Conservation (phyloP, 108 stramenopile genomes). For the Nitzschia sp. region DNA sequence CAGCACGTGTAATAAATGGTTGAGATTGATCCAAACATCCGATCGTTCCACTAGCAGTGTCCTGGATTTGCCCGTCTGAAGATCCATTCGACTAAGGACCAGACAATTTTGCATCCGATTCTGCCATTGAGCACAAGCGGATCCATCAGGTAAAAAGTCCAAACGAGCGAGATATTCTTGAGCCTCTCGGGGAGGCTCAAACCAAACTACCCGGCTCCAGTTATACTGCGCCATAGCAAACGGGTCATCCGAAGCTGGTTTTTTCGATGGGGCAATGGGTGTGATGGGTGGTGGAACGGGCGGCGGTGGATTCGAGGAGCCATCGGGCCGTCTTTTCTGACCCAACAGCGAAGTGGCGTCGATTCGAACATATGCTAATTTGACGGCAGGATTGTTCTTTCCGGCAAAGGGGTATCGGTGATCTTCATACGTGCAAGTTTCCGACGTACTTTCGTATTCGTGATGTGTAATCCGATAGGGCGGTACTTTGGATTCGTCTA, state of each 20-base stretch:
- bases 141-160: slow-evolving; percentile 81
- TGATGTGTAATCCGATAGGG: slow-evolving; percentile 85
- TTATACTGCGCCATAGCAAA: slow-evolving; percentile 29
- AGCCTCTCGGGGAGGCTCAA: slow-evolving; percentile 55
- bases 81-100: slow-evolving; percentile 57
- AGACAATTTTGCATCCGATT: slow-evolving; percentile 81
- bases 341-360: slow-evolving; percentile 27
- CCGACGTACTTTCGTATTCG: slow-evolving; percentile 39
- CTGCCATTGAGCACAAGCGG: slow-evolving; percentile 84
- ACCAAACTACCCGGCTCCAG: slow-evolving; percentile 48
- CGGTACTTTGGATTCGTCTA: slow-evolving; percentile 87
- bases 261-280: not conserved
- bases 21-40: slow-evolving; percentile 91
- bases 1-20: slow-evolving; percentile 71
- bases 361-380: slow-evolving; percentile 59
- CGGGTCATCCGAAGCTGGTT: slow-evolving; percentile 13
- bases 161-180: slow-evolving; percentile 86
- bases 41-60: slow-evolving; percentile 73
- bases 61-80: slow-evolving; percentile 34
- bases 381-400: slow-evolving; percentile 75
- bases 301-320: not conserved
- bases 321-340: slow-evolving; percentile 1
- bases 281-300: not conserved
- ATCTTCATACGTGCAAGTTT: slow-evolving; percentile 65
- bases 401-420: slow-evolving; percentile 97